Conservation (phyloP, 2,329 filamentous ascomycete genomes). For the Colletotrichum scovillei region DNA sequence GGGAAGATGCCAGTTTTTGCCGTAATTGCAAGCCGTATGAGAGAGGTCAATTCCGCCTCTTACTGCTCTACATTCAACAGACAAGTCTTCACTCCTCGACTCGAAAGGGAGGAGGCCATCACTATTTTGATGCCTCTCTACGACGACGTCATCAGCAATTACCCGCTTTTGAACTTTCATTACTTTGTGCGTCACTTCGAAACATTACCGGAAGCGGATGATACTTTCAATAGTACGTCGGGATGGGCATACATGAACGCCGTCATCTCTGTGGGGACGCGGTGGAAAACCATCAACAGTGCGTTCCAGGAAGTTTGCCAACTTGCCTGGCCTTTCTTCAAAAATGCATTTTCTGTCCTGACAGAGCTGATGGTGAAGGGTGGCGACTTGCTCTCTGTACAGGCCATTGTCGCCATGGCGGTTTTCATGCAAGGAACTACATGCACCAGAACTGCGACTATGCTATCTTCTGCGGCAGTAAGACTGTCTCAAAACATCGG, state of each 20-base stretch:
- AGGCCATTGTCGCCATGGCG: conserved; percentile 30
- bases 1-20: conserved; percentile 26
- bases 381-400: conserved; percentile 20
- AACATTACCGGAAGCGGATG: neutral
- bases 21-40: conserved; percentile 17
- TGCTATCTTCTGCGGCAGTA: conserved; percentile 20
- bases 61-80: conserved; percentile 33
- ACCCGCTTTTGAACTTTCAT: conserved; percentile 30
- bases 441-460: conserved; percentile 14
- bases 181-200: conserved; percentile 23
- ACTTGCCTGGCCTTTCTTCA: conserved; percentile 33
- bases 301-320: conserved; percentile 24
- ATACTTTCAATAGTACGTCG: conserved; percentile 25
- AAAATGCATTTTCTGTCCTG: conserved; percentile 27
- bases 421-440: conserved; percentile 33
- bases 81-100: conserved; percentile 25
- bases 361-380: conserved; percentile 26
- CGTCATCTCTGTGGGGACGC: conserved; percentile 18
- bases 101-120: conserved; percentile 25
- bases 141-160: conserved; percentile 15
- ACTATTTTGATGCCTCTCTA: conserved; percentile 25
- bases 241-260: conserved; percentile 33
- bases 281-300: conserved; percentile 27
- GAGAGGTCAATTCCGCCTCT: conserved; percentile 19
- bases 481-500: conserved; percentile 27